Evolutionary conservation across 306 rosid genomes (phyloP).

Genomic region (Alnus glutinosa): DNA sequence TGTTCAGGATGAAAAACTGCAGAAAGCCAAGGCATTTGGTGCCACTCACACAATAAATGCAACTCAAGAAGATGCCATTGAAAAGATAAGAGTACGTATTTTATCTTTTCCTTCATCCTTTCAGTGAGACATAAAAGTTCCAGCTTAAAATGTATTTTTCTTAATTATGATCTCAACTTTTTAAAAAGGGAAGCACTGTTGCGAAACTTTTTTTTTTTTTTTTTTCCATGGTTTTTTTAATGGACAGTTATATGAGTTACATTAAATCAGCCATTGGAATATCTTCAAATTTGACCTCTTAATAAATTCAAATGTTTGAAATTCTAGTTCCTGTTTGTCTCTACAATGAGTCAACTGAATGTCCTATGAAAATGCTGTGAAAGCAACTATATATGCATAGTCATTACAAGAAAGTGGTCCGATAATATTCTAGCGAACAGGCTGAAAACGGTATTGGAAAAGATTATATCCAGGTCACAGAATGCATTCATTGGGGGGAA

Average conservation of each 20-base stretch:
- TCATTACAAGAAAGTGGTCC: no score
- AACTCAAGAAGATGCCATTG: conserved; percentile 70
- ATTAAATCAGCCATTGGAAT: background rate
- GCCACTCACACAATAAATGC: conserved; percentile 89
- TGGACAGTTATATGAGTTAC: background rate
- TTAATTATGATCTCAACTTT: background rate
- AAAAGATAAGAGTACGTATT: conserved; percentile 64
- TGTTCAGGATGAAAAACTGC: conserved; percentile 80
- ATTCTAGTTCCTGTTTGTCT: background rate
- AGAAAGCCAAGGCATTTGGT: conserved; percentile 79
- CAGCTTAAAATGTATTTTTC: background rate
- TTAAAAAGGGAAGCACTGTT: background rate
- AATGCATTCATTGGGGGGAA: no score
- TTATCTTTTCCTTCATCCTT: conserved; percentile 29
- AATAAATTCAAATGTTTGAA: background rate
- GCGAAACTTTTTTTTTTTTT: background rate
- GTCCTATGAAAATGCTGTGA: no score
- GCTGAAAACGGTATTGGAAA: no score
- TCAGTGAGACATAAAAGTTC: background rate
- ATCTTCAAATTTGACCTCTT: background rate
- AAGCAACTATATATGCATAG: no score
- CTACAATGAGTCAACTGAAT: background rate
- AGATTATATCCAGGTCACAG: no score
- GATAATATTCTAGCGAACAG: no score
- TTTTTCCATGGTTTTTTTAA: background rate